phyloP scores from a whole-genome alignment of 805 yeast species.

The Komagataella populi region DNA sequence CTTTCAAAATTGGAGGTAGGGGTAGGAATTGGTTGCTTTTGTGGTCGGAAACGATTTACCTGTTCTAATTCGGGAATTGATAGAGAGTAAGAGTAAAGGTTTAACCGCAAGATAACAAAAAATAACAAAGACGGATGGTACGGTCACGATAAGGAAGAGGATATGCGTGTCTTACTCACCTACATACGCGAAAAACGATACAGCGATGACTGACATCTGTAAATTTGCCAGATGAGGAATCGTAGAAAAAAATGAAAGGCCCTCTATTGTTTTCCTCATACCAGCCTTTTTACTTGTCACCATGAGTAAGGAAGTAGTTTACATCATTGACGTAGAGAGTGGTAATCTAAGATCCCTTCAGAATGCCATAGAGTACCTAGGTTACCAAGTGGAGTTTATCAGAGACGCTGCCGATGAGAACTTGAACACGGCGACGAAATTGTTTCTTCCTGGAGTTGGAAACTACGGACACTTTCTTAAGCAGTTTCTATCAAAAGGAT shows the following conservation, averaged over 20 bases:
- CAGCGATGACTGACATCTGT: background rate
- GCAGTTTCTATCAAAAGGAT: conserved; percentile 44
- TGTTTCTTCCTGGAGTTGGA: conserved; percentile 94
- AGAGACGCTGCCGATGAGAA: conserved; percentile 42
- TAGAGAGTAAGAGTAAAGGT: background rate
- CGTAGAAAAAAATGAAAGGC: too few relatives aligned
- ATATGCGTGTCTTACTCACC: background rate
- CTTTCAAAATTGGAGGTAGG: background rate
- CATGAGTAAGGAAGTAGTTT: conserved; percentile 19
- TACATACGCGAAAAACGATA: background rate
- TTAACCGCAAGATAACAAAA: background rate
- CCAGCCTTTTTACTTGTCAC: background rate
- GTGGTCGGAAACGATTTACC: background rate
- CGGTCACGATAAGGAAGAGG: background rate
- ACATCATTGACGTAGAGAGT: conserved; percentile 84
- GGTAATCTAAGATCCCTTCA: conserved; percentile 85
- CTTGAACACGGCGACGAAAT: conserved; percentile 30
- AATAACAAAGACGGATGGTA: background rate
- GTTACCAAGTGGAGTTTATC: conserved; percentile 54
- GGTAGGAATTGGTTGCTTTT: background rate
- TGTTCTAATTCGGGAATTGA: background rate
- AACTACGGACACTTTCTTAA: conserved; percentile 89
- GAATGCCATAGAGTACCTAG: conserved; percentile 73
- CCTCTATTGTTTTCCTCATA: too few relatives aligned
- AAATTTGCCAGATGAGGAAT: background rate